These are phyloP conservation scores for Lactarius sanguifluus DNA, from an alignment of 768 basidiomycete genomes.

Conservation along the genomic window DNA sequence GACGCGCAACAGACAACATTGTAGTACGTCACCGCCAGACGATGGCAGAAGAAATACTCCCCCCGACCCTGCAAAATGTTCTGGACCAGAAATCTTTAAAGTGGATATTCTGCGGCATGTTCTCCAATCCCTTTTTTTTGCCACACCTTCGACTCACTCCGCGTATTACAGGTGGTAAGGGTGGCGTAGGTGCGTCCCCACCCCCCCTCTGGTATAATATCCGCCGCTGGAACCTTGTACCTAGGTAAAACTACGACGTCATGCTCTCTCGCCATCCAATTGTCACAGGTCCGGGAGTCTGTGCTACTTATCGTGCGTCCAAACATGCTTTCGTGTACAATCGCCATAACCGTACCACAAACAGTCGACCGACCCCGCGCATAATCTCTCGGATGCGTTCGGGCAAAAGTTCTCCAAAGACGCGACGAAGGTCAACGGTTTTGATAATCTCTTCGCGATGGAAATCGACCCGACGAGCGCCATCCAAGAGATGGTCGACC, in stretches of 20 bases:
- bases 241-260: constrained; percentile 97
- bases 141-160: constrained; percentile 22
- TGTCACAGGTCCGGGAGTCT: constrained; percentile 87
- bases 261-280: constrained; percentile 95
- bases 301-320: constrained; percentile 88
- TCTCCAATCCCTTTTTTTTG: constrained; percentile 20
- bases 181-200: constrained; percentile 81
- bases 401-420: constrained; percentile 99
- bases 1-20: background rate
- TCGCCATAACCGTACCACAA: background rate
- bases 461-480: constrained; percentile 98
- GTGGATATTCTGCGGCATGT: constrained; percentile 98
- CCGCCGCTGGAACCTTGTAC: constrained; percentile 4
- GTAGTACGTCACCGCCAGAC: constrained; percentile 18
- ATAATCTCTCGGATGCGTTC: constrained; percentile 98
- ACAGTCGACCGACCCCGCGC: constrained; percentile 98
- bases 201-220: background rate
- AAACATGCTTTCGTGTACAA: background rate
- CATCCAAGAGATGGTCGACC: constrained; percentile 99
- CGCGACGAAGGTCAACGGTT: constrained; percentile 96
- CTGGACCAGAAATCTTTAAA: constrained; percentile 91
- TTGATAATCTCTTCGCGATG: constrained; percentile 96
- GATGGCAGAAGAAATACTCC: constrained; percentile 66
- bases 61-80: constrained; percentile 90
- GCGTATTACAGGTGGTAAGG: constrained; percentile 79